A percentile compares a stretch with the other conserved stretches of the same genome.
Evolutionary conservation across 805 yeast genomes (phyloP).

Genomic region (Candida railenensis): DNA sequence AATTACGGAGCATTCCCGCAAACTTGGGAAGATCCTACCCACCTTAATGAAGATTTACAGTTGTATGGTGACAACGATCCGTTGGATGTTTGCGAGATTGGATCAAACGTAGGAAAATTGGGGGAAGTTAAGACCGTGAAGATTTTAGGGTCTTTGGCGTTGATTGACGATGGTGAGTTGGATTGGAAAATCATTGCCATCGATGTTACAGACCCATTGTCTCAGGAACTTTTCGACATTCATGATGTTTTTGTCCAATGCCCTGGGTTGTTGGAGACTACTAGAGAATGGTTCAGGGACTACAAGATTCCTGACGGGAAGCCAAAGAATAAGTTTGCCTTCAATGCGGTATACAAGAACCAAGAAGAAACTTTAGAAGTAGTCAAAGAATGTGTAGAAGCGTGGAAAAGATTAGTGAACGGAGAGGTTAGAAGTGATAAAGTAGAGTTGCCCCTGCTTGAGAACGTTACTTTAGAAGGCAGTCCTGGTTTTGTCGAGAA

Average conservation of each 20-base stretch:
- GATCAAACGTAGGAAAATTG: conserved; percentile 60
- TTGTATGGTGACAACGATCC: conserved; percentile 47
- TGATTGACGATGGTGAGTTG: conserved; percentile 88
- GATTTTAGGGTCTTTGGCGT: conserved; percentile 90
- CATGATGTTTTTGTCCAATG: conserved; percentile 87
- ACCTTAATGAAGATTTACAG: conserved; percentile 41
- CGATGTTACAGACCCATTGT: conserved; percentile 80
- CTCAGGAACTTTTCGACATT: conserved; percentile 81
- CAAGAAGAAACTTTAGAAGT: conserved; percentile 83
- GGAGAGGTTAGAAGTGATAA: conserved; percentile 47
- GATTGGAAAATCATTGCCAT: conserved; percentile 93
- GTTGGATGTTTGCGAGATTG: conserved; percentile 79
- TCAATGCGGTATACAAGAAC: conserved; percentile 88
- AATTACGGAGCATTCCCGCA: conserved; percentile 90
- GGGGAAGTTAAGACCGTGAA: conserved; percentile 86
- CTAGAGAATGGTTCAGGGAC: conserved; percentile 97
- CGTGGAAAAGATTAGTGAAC: conserved; percentile 75
- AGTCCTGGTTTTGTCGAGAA: conserved; percentile 25
- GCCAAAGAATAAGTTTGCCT: conserved; percentile 96
- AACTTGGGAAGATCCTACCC: conserved; percentile 96
- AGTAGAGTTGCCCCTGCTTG: conserved; percentile 27
- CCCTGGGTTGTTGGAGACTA: conserved; percentile 91
- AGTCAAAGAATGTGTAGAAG: conserved; percentile 75
- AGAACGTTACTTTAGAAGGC: conserved; percentile 35
- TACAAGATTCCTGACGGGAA: conserved; percentile 98